Conservation (phyloP, 2,329 filamentous ascomycete species). For the Colletotrichum scovillei region DNA sequence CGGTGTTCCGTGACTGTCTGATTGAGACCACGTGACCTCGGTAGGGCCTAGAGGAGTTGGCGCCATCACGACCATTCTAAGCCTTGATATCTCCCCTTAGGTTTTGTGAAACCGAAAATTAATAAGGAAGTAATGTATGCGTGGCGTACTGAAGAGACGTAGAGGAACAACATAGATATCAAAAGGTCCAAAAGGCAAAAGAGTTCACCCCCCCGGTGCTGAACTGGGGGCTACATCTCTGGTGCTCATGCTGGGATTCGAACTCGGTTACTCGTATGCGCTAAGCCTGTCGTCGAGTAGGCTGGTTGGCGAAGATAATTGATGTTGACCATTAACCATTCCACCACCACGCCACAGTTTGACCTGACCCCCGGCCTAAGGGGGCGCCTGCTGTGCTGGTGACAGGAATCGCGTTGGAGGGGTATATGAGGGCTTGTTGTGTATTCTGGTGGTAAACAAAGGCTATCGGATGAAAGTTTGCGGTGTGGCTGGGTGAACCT, state of each 20-base stretch:
- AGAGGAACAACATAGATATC: not conserved
- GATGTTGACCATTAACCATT: not conserved
- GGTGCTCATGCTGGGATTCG: not conserved
- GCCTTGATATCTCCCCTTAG: too few relatives aligned
- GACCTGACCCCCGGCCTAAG: not conserved
- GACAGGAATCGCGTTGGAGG: not conserved
- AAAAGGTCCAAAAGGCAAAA: not conserved
- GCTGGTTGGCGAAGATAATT: not conserved
- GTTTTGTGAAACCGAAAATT: fast-evolving
- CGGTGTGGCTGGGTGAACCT: not conserved
- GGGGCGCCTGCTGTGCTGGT: not conserved
- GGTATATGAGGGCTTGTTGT: not conserved
- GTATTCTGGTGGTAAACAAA: not conserved
- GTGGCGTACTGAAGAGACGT: too few relatives aligned
- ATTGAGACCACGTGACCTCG: too few relatives aligned
- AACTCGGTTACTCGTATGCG: not conserved
- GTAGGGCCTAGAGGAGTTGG: too few relatives aligned
- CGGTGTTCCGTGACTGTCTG: too few relatives aligned
- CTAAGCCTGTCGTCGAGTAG: not conserved
- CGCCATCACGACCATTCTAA: too few relatives aligned
- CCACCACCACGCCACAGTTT: not conserved
- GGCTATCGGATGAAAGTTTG: not conserved
- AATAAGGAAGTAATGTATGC: too few relatives aligned
- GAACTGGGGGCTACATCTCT: not conserved
- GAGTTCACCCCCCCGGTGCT: not conserved